Evolutionary conservation across 495 filamentous ascomycete genomes (phyloP).

Genomic region (Halenospora varia): DNA sequence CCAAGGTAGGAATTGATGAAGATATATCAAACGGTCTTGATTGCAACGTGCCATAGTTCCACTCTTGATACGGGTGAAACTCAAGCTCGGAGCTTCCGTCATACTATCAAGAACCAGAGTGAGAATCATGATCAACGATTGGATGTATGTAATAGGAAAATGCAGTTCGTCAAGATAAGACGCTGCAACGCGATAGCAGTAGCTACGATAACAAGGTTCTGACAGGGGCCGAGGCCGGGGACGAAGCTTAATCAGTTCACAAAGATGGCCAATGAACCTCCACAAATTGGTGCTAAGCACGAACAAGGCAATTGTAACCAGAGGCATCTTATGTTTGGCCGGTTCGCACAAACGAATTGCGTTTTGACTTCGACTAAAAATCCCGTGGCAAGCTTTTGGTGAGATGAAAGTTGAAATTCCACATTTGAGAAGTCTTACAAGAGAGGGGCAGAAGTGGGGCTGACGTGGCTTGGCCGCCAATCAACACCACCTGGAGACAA

Average conservation of each 20-base stretch:
- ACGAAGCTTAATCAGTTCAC: neutral
- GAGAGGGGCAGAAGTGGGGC: too few relatives aligned
- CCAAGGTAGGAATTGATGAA: neutral
- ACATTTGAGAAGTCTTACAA: too few relatives aligned
- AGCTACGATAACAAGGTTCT: neutral
- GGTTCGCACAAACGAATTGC: neutral
- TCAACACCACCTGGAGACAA: too few relatives aligned
- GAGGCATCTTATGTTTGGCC: neutral
- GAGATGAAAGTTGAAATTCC: too few relatives aligned
- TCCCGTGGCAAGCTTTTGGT: too few relatives aligned
- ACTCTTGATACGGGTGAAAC: neutral
- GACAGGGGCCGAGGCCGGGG: neutral
- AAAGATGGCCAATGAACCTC: neutral
- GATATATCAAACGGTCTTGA: neutral
- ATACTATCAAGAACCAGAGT: conserved; percentile 1
- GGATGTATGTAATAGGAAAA: conserved; percentile 4
- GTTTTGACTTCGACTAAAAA: too few relatives aligned
- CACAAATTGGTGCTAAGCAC: neutral
- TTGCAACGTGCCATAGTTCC: neutral
- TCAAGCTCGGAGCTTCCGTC: conserved; percentile 7
- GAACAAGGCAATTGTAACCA: neutral
- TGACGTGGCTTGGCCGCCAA: too few relatives aligned
- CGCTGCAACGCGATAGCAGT: conserved; percentile 8
- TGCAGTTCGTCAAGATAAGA: conserved; percentile 4
- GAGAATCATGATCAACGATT: neutral